Base-by-base conservation (phyloP, 176 grass and related monocot genomes). In the Carex parvula region DNA sequence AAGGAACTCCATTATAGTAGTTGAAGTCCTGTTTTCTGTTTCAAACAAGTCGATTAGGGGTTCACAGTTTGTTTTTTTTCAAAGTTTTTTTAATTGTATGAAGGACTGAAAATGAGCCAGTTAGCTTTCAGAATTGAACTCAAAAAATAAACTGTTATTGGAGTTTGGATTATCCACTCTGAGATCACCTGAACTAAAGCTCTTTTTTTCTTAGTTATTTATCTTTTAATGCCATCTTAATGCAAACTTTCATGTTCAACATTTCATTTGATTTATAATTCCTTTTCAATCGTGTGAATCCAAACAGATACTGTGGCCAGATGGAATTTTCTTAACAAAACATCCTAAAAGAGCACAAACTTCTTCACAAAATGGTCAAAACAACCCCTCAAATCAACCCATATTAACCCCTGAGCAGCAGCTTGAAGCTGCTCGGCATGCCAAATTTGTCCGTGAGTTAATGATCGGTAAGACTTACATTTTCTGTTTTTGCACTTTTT, bases 241-340 rank as follows among this genome's bases (percentile, higher is more conserved):
- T 18, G 16, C 12, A 77, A 44, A 52, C 21, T 74, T 52, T 12
- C 14, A 52, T 26, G 13, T 70, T 74, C 20, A 53, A 53, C n/a
- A 52, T 74, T 74, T 74, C 2, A n/a, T 53, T 74, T 74, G 11
- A 74, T 74, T 69, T 52, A 30, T 55, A 17, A 17, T 77, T 32
- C 30, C 5, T 68, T 84, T 66, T 77, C 17, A 56, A 12, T 87
- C 92, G 83, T 85, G 54, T 85, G 54, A 60, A 59, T 52, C 3
- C 79, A 13, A 88, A 75, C 81, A 99, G 97, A 89, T 99, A 89
- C 91, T 99, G 39, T 99, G 97, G 97, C 97, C 97, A 75, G 97
- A 96, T 84, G 97, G 97, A 84, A 94, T 99, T 88, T 99, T 99
- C 84, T 79, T 90, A 64, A 90, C 89, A 84, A 99, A 99, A 81